Evolutionary conservation across 1,284 basidiomycete genomes (phyloP).

Genomic region (Pseudozyma thailandica): DNA sequence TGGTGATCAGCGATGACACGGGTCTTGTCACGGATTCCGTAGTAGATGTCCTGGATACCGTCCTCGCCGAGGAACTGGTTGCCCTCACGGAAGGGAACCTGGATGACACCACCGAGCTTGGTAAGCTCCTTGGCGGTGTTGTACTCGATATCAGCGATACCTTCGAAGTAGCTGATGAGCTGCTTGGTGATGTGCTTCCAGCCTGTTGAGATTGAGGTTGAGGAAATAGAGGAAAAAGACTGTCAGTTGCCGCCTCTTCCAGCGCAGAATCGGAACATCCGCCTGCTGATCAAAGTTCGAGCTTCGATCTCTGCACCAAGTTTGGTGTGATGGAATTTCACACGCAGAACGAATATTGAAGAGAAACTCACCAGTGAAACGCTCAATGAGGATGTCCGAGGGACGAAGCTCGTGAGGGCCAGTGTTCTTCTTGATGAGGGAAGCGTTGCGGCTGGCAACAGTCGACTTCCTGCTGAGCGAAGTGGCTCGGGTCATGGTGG

Average conservation of each 20-base stretch:
- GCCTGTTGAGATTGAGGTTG: conserved; percentile 69
- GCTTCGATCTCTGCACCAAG: not conserved
- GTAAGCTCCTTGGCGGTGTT: conserved; percentile 93
- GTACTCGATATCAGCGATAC: conserved; percentile 73
- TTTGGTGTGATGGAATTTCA: too few species aligned
- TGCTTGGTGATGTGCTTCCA: conserved; percentile 88
- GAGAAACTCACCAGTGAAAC: conserved; percentile 69
- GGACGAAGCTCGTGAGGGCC: conserved; percentile 84
- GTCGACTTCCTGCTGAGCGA: conserved; percentile 67
- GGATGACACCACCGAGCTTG: conserved; percentile 95
- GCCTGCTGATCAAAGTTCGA: not conserved
- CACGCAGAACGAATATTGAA: too few species aligned
- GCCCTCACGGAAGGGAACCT: conserved; percentile 93
- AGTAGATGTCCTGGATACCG: conserved; percentile 83
- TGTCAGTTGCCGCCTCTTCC: not conserved
- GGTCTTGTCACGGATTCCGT: conserved; percentile 88
- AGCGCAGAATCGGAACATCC: not conserved
- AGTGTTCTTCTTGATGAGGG: conserved; percentile 70
- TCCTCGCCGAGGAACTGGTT: conserved; percentile 72
- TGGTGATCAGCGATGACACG: conserved; percentile 94
- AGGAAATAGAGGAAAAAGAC: not conserved
- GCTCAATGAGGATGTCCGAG: conserved; percentile 95
- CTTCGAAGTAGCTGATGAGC: conserved; percentile 73
- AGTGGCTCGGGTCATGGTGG: conserved; percentile 62
- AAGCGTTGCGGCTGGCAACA: conserved; percentile 68